Conservation (phyloP, 2,329 filamentous ascomycete genomes). For the Phoma sp. region DNA sequence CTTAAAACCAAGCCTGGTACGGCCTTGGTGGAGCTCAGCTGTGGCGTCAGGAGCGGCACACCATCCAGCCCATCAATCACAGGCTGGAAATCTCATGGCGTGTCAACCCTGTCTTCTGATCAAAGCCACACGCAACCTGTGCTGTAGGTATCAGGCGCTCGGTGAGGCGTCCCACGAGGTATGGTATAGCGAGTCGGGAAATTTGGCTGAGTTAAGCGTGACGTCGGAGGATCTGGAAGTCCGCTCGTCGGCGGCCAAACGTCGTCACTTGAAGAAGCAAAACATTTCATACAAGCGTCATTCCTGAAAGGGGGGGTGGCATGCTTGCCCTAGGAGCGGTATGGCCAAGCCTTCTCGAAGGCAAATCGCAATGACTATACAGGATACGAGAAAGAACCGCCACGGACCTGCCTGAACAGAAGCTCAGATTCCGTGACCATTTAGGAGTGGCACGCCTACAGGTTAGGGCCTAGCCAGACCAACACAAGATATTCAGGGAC, state of each 20-base stretch:
- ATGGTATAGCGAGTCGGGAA: neutral
- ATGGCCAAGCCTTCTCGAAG: constrained; percentile 15
- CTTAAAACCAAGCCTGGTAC: constrained; percentile 21
- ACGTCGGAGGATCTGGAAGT: constrained; percentile 14
- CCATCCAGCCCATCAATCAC: constrained; percentile 8
- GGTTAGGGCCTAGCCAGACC: constrained; percentile 23
- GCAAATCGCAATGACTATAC: constrained; percentile 8
- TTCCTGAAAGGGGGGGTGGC: constrained; percentile 12
- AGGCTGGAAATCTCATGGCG: neutral
- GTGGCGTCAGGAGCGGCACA: constrained; percentile 17
- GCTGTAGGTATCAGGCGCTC: constrained; percentile 8
- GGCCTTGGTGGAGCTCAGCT: neutral
- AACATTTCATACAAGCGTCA: constrained; percentile 15
- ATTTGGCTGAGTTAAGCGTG: constrained; percentile 13
- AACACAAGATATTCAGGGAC: constrained; percentile 28
- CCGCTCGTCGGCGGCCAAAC: neutral
- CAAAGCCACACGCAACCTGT: constrained; percentile 9
- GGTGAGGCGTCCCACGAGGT: constrained; percentile 17
- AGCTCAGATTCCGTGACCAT: too few relatives aligned
- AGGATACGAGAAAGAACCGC: neutral
- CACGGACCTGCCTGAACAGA: neutral
- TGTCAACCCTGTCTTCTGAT: constrained; percentile 7
- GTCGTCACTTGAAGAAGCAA: neutral
- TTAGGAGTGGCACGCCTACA: constrained; percentile 26
- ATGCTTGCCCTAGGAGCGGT: constrained; percentile 12